These are phyloP conservation scores for Eutrema japonicum DNA, from an alignment of 345 rosid species.

Conservation along the genomic window DNA sequence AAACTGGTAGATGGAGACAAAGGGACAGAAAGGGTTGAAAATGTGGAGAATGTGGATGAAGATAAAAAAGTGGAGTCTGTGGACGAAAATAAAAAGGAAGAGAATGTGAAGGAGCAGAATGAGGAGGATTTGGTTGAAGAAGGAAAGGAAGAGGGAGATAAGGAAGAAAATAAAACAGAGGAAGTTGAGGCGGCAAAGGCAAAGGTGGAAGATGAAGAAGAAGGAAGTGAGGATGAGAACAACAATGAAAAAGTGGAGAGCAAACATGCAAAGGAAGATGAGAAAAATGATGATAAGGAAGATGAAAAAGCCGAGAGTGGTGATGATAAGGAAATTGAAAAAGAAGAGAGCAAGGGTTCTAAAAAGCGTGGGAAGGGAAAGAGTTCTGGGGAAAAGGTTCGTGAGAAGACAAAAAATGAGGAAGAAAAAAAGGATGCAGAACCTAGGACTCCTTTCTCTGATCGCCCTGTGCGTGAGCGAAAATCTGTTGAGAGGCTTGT, in stretches of 20 bases:
- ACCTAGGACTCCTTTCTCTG: constrained; percentile 66
- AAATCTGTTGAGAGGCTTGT: constrained; percentile 97
- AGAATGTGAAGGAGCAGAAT: constrained; percentile 3
- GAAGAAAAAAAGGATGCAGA: constrained; percentile 55
- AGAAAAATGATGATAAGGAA: constrained; percentile 28
- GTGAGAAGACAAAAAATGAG: constrained; percentile 50
- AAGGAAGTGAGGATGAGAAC: constrained; percentile 34
- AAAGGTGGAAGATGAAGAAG: constrained; percentile 27
- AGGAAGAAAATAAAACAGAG: constrained; percentile 24
- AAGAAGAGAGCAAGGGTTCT: constrained; percentile 48
- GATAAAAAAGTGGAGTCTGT: background rate
- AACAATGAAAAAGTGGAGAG: constrained; percentile 34
- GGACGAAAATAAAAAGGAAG: background rate
- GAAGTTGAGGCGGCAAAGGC: constrained; percentile 27
- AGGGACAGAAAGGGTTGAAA: constrained; percentile 21
- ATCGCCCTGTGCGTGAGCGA: constrained; percentile 94
- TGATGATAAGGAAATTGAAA: constrained; percentile 44
- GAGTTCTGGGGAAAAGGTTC: constrained; percentile 47
- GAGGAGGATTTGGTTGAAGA: constrained; percentile 38
- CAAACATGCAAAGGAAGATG: constrained; percentile 30
- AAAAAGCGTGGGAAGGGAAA: constrained; percentile 53
- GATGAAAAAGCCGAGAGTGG: constrained; percentile 31
- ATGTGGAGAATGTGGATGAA: background rate
- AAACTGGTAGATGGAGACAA: constrained; percentile 33
- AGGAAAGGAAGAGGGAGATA: constrained; percentile 26